A percentile compares a stretch with the other conserved stretches of the same genome.
Conservation (phyloP, 805 yeast genomes). For the Candida insectalens region DNA sequence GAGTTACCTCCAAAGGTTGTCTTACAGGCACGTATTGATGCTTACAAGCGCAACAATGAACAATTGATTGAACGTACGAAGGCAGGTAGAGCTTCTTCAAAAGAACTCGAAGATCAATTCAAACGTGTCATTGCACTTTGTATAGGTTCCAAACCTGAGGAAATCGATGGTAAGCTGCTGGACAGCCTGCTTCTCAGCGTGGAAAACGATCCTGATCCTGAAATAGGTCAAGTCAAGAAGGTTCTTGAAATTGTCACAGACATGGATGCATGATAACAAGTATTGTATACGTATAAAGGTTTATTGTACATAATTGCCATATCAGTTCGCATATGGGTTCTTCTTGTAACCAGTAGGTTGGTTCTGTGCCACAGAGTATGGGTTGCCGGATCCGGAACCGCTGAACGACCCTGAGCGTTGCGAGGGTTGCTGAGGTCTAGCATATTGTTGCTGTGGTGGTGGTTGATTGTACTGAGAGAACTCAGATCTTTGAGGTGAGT, state of each 20-base stretch:
- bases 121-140: constrained; percentile 83
- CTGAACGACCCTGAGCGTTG: background rate
- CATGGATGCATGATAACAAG: constrained; percentile 9
- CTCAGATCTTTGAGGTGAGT: no score
- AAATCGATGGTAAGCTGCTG: constrained; percentile 50
- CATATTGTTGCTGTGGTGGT: background rate
- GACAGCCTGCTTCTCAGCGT: constrained; percentile 87
- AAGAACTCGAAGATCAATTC: constrained; percentile 63
- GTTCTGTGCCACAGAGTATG: background rate
- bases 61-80: constrained; percentile 43
- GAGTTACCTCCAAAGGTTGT: constrained; percentile 40
- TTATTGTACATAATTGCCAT: no score
- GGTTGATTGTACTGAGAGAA: background rate
- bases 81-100: constrained; percentile 42
- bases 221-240: constrained; percentile 24
- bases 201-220: constrained; percentile 65
- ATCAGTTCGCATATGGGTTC: background rate
- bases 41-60: constrained; percentile 64
- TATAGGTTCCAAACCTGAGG: constrained; percentile 75
- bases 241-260: constrained; percentile 25
- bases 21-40: constrained; percentile 68
- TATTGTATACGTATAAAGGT: background rate
- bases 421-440: background rate
- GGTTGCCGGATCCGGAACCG: background rate
- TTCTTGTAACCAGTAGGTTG: background rate